Evolutionary conservation across 768 basidiomycete genomes (phyloP).

Genomic region (Panaeolus cyanescens): DNA sequence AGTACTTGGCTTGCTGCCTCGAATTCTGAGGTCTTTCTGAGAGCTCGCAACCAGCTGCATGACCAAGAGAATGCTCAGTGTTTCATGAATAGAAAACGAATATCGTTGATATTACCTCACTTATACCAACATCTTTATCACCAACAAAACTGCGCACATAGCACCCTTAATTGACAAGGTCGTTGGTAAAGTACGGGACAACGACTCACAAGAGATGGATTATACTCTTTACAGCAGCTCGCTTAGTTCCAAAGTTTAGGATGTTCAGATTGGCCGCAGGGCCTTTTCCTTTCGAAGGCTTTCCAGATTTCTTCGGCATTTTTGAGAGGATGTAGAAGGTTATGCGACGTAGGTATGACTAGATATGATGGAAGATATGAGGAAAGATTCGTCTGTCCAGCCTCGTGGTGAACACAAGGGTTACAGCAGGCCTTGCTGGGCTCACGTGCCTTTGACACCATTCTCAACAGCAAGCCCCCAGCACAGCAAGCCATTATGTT

Average conservation of each 20-base stretch:
- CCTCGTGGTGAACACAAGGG: neutral
- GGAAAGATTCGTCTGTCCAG: neutral
- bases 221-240: neutral
- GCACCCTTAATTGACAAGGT: neutral
- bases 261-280: neutral
- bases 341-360: neutral
- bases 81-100: neutral
- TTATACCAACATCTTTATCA: neutral
- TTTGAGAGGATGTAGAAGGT: neutral
- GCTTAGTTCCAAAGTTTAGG: neutral
- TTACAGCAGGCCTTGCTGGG: neutral
- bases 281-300: neutral
- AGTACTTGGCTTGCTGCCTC: neutral
- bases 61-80: too few species aligned
- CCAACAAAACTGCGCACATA: neutral
- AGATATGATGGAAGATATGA: neutral
- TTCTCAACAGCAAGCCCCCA: too few species aligned
- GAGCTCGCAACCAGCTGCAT: neutral
- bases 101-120: neutral
- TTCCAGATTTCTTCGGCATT: neutral
- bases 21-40: neutral
- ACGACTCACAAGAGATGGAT: neutral
- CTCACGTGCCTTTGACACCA: neutral
- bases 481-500: too few species aligned
- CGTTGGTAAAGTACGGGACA: neutral